These are phyloP conservation scores for Dactylella cylindrospora DNA, from an alignment of 2,329 filamentous ascomycete genomes.

Conservation along the genomic window DNA sequence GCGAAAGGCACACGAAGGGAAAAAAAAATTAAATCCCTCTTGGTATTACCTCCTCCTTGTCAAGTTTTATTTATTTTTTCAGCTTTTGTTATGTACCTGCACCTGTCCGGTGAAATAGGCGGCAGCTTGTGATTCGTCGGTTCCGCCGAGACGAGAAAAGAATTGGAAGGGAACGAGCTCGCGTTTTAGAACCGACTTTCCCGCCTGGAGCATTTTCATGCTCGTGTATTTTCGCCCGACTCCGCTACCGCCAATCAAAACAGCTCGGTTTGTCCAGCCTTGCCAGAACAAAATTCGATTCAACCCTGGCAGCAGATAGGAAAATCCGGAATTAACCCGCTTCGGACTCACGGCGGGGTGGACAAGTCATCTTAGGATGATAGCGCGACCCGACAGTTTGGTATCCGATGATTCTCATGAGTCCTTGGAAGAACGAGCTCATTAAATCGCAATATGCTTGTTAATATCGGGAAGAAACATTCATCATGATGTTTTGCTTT, in stretches of 20 bases:
- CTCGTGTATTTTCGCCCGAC: slow-evolving; percentile 43
- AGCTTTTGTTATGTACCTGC: too few species aligned
- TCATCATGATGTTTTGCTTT: too few species aligned
- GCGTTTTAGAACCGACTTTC: slow-evolving; percentile 44
- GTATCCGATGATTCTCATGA: too few species aligned
- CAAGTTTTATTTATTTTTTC: too few species aligned
- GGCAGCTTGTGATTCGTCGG: slow-evolving; percentile 8
- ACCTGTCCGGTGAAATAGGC: too few species aligned
- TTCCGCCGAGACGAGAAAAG: slow-evolving; percentile 24
- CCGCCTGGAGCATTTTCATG: slow-evolving; percentile 38
- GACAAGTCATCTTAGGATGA: slow-evolving; percentile 24
- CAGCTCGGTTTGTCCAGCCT: slow-evolving; percentile 3
- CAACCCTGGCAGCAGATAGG: too few species aligned
- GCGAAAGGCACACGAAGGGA: slow-evolving; percentile 6
- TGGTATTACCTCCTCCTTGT: too few species aligned
- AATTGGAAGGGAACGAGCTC: slow-evolving; percentile 34
- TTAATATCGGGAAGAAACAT: too few species aligned
- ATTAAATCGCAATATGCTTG: too few species aligned
- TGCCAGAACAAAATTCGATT: slow-evolving; percentile 5
- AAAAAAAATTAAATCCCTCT: slow-evolving; percentile 22
- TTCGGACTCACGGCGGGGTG: slow-evolving; percentile 13
- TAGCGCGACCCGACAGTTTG: slow-evolving; percentile 32
- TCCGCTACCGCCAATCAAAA: slow-evolving; percentile 42
- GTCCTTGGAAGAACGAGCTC: too few species aligned
- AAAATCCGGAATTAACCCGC: slow-evolving; percentile 37